Conservation (phyloP, 1,139 yeast genomes). For the Yamadazyma mexicana region DNA sequence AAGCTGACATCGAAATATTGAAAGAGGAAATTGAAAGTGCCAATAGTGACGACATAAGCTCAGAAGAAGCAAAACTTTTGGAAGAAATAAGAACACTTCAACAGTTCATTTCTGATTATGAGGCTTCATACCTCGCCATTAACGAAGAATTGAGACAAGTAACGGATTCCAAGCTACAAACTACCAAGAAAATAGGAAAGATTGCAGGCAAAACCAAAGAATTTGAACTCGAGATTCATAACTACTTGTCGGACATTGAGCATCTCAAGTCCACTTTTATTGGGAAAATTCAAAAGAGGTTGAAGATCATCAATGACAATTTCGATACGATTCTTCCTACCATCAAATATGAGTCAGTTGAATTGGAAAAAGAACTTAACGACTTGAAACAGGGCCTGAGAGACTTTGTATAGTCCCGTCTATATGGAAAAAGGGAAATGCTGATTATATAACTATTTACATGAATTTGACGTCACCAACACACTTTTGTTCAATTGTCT, state of each 20-base stretch:
- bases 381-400: slow-evolving; percentile 3
- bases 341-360: slow-evolving; percentile 24
- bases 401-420: not conserved
- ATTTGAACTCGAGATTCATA: slow-evolving; percentile 29
- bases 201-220: slow-evolving; percentile 24
- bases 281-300: slow-evolving; percentile 28
- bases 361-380: slow-evolving; percentile 14
- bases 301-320: slow-evolving; percentile 34
- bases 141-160: slow-evolving; percentile 23
- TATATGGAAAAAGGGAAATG: not conserved
- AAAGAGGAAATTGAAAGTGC: slow-evolving; percentile 21
- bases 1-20: slow-evolving; percentile 33
- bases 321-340: slow-evolving; percentile 40
- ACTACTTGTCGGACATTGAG: slow-evolving; percentile 18
- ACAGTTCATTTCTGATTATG: slow-evolving; percentile 24
- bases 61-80: slow-evolving; percentile 17
- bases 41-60: slow-evolving; percentile 13
- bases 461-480: slow-evolving; percentile 10
- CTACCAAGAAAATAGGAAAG: slow-evolving; percentile 28
- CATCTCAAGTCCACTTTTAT: slow-evolving; percentile 23
- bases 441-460: slow-evolving; percentile 6
- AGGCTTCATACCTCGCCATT: slow-evolving; percentile 24
- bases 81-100: slow-evolving; percentile 27
- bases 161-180: slow-evolving; percentile 23
- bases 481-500: too few species aligned